phyloP scores from a whole-genome alignment of 768 basidiomycete genomes.

The Russula dissimulans region DNA sequence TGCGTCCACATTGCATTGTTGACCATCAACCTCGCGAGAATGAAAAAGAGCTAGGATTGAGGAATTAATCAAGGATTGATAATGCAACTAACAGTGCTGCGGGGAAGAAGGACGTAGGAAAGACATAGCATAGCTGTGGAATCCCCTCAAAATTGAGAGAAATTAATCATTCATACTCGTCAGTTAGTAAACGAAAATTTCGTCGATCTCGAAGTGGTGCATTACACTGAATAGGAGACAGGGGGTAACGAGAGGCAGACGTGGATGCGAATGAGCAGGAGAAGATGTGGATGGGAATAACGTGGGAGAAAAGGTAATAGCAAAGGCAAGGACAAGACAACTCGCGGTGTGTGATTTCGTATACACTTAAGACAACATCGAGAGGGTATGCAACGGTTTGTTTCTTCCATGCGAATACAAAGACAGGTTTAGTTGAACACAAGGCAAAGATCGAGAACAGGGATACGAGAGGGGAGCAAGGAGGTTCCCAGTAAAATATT shows the following conservation, averaged over 20 bases:
- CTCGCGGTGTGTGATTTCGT: not conserved
- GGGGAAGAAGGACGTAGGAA: not conserved
- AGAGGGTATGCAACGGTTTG: not conserved
- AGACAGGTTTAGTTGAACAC: not conserved
- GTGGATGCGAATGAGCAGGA: not conserved
- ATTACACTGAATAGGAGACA: not conserved
- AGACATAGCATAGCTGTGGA: not conserved
- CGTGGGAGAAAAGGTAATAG: not conserved
- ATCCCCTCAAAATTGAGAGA: not conserved
- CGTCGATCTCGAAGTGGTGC: not conserved
- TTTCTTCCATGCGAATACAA: constrained; percentile 3
- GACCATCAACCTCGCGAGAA: not conserved
- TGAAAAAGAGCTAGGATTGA: not conserved
- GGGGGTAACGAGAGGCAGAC: not conserved
- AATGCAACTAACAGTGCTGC: not conserved
- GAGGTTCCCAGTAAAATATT: not conserved
- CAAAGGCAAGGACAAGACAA: not conserved
- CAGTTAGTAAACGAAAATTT: not conserved
- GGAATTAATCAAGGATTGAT: not conserved
- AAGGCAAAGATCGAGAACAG: not conserved
- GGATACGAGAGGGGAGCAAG: not conserved
- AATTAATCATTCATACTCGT: not conserved
- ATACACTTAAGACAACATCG: not conserved
- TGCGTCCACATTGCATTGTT: not conserved
- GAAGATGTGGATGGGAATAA: not conserved